Evolutionary conservation across 768 basidiomycete genomes (phyloP).

Genomic region (Clavaria fumosa): DNA sequence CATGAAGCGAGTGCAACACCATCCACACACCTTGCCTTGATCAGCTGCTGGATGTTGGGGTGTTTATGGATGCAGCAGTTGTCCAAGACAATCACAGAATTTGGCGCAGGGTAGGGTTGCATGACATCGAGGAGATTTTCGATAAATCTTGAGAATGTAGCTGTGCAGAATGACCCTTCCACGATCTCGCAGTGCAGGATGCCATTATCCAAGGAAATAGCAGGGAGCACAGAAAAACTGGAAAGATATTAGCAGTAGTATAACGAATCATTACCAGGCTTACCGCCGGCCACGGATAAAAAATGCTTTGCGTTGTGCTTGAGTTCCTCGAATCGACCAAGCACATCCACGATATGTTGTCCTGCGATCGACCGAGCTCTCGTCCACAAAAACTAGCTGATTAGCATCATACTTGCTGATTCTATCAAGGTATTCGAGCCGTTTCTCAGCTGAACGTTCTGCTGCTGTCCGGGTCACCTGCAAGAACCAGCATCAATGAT

Average conservation of each 20-base stretch:
- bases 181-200: slow-evolving; percentile 7
- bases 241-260: not conserved
- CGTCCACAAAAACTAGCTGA: slow-evolving; percentile 22
- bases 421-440: slow-evolving; percentile 4
- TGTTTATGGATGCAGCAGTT: slow-evolving; percentile 23
- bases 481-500: not conserved
- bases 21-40: slow-evolving; percentile 16
- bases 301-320: slow-evolving; percentile 12
- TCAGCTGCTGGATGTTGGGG: slow-evolving; percentile 14
- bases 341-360: slow-evolving; percentile 12
- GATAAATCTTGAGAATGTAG: slow-evolving; percentile 5
- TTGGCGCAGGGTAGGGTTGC: slow-evolving; percentile 17
- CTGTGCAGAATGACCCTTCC: slow-evolving; percentile 5
- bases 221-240: slow-evolving; percentile 6
- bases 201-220: slow-evolving; percentile 3
- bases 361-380: slow-evolving; percentile 17
- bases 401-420: slow-evolving; percentile 11
- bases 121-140: slow-evolving; percentile 1
- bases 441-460: slow-evolving; percentile 8
- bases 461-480: slow-evolving; percentile 8
- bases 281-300: slow-evolving; percentile 17
- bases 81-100: slow-evolving; percentile 26
- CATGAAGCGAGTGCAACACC: not conserved
- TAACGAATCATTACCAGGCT: not conserved
- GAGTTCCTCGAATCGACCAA: slow-evolving; percentile 15